Base-by-base conservation (phyloP, 441 rosid genomes). In the Pelargonium myrrhifolium region DNA sequence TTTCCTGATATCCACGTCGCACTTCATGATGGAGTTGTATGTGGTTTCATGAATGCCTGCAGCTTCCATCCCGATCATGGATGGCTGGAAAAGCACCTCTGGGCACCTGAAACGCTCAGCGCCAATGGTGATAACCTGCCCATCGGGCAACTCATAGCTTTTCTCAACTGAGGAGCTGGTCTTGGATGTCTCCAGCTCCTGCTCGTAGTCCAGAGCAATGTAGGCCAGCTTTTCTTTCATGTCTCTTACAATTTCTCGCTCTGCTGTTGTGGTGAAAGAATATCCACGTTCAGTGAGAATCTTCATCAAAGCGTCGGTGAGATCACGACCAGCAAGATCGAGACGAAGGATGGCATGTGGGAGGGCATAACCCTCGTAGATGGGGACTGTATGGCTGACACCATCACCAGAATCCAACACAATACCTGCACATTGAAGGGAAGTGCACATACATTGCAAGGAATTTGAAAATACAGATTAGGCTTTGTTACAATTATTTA, bases 391-490 rank as follows among this genome's bases (percentile, higher is more conserved):
- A 68, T 87, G 89, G 69, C 89, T 85, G 67, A 87, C 89, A 78
- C 92, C 89, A 71, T 82, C 92, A 64, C 89, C 87, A 67, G 89
- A 87, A 55, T 87, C 90, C 87, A 86, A 70, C 77, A 88, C 93
- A 71, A 88, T 88, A 80, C 93, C 93, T 88, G 74, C n/a, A 14
- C 56, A 49, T 1, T 28, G 31, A 4, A 28, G 31, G 31, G 31
- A 28, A 28, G 31, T 28, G 3, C 31, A 28, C 31, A 28, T 28
- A 28, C 31, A 28, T 28, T 28, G 31, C 31, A 28, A 28, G 31
- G 31, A 4, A 28, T 28, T 28, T 28, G 31, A 49, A 49, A 49
- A 12, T 4, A 49, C 56, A 47, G 55, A 47, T 11, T 12, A 43
- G 49, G 10, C 49, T 43, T 43, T 10, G 51, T 43, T 43, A 0